These are phyloP conservation scores for Dittrichia graveolens DNA, from an alignment of 129 eudicot species.

Conservation along the genomic window DNA sequence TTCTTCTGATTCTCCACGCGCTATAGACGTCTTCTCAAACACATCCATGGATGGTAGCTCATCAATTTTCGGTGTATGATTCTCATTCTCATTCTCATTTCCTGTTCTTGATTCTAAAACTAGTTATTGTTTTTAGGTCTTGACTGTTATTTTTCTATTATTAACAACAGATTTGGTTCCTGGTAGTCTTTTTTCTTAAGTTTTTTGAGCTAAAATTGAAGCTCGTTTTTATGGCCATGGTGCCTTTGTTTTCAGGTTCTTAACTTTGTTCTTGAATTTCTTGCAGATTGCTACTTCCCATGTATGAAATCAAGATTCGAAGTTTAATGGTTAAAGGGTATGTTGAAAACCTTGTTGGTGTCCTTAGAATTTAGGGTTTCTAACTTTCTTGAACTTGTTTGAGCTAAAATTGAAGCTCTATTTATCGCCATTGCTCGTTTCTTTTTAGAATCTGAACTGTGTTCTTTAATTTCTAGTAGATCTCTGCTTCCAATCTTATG, in stretches of 20 bases:
- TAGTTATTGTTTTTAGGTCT: no score
- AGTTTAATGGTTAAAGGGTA: no score
- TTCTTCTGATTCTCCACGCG: no score
- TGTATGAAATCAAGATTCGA: background rate
- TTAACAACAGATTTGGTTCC: background rate
- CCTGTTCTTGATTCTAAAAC: background rate
- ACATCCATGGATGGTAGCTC: slow-evolving; percentile 37
- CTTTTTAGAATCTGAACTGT: background rate
- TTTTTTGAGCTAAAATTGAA: slow-evolving; percentile 3
- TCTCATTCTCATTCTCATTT: background rate
- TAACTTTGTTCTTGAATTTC: slow-evolving; percentile 1
- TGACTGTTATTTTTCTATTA: background rate
- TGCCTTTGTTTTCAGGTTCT: slow-evolving; percentile 15
- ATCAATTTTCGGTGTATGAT: slow-evolving; percentile 13
- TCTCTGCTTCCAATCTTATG: background rate
- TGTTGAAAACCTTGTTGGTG: background rate
- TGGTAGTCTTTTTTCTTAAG: background rate
- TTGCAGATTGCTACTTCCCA: background rate
- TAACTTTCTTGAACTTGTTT: background rate
- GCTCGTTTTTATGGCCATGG: background rate
- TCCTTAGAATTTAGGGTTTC: background rate
- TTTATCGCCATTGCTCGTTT: background rate
- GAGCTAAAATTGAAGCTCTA: background rate
- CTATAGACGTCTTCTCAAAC: slow-evolving; percentile 4
- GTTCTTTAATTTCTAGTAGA: background rate